phyloP scores from a whole-genome alignment of 139 green algal genomes.

The Micromonas commoda region DNA sequence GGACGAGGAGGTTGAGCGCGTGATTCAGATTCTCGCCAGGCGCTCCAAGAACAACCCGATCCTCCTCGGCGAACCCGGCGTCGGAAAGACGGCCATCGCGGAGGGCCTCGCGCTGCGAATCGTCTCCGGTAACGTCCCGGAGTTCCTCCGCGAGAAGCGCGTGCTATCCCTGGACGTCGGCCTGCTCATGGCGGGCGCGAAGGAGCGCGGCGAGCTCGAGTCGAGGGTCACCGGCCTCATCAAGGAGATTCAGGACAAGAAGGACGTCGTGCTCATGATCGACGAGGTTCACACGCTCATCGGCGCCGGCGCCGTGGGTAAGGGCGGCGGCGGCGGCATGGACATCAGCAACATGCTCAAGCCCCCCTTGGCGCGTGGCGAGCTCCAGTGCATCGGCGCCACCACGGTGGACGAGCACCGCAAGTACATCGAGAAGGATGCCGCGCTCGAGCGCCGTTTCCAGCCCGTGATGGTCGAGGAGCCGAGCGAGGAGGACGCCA shows the following conservation, averaged over 20 bases:
- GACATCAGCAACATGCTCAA: slow-evolving; percentile 96
- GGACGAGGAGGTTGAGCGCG: slow-evolving; percentile 73
- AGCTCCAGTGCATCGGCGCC: slow-evolving; percentile 65
- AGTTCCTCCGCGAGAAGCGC: slow-evolving; percentile 79
- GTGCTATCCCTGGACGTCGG: slow-evolving; percentile 88
- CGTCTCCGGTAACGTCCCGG: slow-evolving; percentile 56
- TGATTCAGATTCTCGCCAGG: slow-evolving; percentile 86
- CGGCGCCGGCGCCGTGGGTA: slow-evolving; percentile 62
- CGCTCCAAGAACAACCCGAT: slow-evolving; percentile 98
- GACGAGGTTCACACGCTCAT: slow-evolving; percentile 93
- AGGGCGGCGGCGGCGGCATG: slow-evolving; percentile 59
- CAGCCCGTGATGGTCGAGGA: slow-evolving; percentile 83
- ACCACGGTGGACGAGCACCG: slow-evolving; percentile 64
- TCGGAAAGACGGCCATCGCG: slow-evolving; percentile 56
- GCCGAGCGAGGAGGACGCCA: slow-evolving; percentile 57
- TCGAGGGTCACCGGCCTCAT: slow-evolving; percentile 82
- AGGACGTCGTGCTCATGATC: slow-evolving; percentile 90
- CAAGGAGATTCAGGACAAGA: slow-evolving; percentile 55
- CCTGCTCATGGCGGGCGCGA: slow-evolving; percentile 79
- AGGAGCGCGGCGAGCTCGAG: slow-evolving; percentile 96
- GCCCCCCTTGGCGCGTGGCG: slow-evolving; percentile 65
- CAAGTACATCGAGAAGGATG: slow-evolving; percentile 92
- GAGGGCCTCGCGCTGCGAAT: slow-evolving; percentile 87
- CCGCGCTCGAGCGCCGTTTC: slow-evolving; percentile 88
- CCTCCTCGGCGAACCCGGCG: slow-evolving; percentile 89